phyloP scores from a whole-genome alignment of 441 rosid species.

The Pelargonium myrrhifolium region DNA sequence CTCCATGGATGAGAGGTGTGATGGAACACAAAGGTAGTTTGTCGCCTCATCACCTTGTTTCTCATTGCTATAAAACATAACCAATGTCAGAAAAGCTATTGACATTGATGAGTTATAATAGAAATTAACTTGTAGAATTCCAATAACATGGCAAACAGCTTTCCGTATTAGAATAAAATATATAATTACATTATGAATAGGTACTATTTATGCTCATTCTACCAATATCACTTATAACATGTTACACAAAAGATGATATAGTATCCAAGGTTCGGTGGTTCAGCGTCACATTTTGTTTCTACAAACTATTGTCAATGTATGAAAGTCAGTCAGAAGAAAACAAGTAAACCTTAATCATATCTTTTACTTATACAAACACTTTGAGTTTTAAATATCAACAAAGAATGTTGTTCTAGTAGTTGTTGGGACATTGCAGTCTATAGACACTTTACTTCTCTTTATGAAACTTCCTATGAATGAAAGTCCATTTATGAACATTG shows the following conservation, averaged over 20 bases:
- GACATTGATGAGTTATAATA: background rate
- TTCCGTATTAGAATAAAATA: background rate
- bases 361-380: background rate
- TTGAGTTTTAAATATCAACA: background rate
- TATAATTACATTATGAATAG: background rate
- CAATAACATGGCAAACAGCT: background rate
- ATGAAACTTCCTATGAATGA: background rate
- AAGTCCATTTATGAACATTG: too few relatives aligned
- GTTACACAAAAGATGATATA: background rate
- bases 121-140: background rate
- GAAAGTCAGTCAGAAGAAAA: too few relatives aligned
- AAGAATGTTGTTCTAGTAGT: background rate
- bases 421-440: background rate
- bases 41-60: conserved; percentile 65
- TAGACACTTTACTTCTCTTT: background rate
- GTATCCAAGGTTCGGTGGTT: background rate
- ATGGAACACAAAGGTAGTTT: conserved; percentile 80
- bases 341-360: too few relatives aligned
- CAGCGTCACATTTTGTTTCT: too few relatives aligned
- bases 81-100: conserved; percentile 11
- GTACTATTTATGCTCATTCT: background rate
- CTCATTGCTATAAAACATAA: conserved; percentile 42
- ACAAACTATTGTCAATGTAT: too few relatives aligned
- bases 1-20: conserved; percentile 97
- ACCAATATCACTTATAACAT: background rate